These are phyloP conservation scores for Trichoderma endophyticum DNA, from an alignment of 2,329 filamentous ascomycete species.

Conservation along the genomic window DNA sequence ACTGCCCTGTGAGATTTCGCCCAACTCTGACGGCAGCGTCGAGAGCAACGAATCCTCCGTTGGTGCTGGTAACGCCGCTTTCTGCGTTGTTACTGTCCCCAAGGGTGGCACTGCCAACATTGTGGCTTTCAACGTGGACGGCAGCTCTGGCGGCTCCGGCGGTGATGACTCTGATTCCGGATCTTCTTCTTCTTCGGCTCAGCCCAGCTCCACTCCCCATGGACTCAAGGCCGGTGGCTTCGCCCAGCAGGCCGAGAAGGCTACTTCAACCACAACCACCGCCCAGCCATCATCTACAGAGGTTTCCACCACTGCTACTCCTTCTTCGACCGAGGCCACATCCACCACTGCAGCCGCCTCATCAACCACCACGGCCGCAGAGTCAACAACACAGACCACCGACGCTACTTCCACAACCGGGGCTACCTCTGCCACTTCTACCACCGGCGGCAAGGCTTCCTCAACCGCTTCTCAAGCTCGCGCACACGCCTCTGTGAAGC, in stretches of 20 bases:
- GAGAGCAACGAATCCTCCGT: constrained; percentile 49
- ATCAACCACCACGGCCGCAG: constrained; percentile 19
- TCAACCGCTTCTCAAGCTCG: constrained; percentile 37
- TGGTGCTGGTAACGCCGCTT: constrained; percentile 66
- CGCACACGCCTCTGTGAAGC: constrained; percentile 31
- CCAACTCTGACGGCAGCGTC: constrained; percentile 58
- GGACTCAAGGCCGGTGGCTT: constrained; percentile 20
- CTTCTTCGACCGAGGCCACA: constrained; percentile 20
- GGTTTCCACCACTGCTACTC: constrained; percentile 21
- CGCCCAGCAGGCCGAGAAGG: constrained; percentile 4
- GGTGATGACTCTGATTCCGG: constrained; percentile 20
- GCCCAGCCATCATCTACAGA: constrained; percentile 11
- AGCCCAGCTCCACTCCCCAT: background rate
- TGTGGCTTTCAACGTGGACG: constrained; percentile 54
- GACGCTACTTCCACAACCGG: background rate
- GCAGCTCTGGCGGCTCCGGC: constrained; percentile 27
- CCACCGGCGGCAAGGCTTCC: constrained; percentile 5
- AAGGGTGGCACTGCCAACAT: constrained; percentile 65
- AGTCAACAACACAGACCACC: constrained; percentile 11
- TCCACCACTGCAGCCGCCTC: constrained; percentile 20
- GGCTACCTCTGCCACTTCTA: constrained; percentile 14
- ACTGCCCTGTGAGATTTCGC: constrained; percentile 70
- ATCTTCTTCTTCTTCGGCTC: background rate
- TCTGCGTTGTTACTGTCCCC: constrained; percentile 74
- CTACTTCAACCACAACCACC: constrained; percentile 14